phyloP scores from a whole-genome alignment of 1,139 yeast genomes.

The Candida pseudocylindracea region DNA sequence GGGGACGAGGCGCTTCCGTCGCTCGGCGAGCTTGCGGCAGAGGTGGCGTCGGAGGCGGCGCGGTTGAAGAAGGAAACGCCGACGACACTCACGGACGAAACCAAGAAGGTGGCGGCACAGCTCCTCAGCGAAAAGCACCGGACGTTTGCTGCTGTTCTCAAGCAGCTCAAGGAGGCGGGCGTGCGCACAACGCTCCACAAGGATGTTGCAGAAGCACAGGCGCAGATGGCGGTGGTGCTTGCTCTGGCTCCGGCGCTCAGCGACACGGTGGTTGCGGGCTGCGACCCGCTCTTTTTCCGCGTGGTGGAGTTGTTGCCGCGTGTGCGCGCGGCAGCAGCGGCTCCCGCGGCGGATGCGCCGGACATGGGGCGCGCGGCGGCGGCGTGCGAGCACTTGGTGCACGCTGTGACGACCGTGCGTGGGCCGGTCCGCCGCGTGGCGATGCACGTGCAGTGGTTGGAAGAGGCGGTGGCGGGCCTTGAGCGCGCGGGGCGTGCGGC shows the following conservation, averaged over 20 bases:
- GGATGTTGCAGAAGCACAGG: slow-evolving; percentile 40
- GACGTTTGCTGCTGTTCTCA: slow-evolving; percentile 27
- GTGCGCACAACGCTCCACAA: slow-evolving; percentile 54
- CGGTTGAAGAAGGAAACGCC: slow-evolving; percentile 64
- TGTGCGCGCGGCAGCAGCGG: slow-evolving; percentile 39
- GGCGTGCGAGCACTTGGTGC: slow-evolving; percentile 52
- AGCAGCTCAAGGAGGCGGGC: slow-evolving; percentile 49
- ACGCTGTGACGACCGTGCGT: background rate
- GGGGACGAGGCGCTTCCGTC: slow-evolving; percentile 13
- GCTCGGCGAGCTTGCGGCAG: slow-evolving; percentile 29
- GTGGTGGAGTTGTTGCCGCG: slow-evolving; percentile 66
- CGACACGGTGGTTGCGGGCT: slow-evolving; percentile 14
- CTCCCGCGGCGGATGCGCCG: slow-evolving; percentile 56
- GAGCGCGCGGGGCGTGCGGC: background rate
- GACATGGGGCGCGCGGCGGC: slow-evolving; percentile 67
- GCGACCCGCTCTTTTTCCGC: slow-evolving; percentile 43
- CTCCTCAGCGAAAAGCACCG: slow-evolving; percentile 65
- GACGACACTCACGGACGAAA: slow-evolving; percentile 38
- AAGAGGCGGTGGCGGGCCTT: no score
- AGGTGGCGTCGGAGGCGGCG: slow-evolving; percentile 33
- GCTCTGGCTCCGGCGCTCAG: slow-evolving; percentile 30
- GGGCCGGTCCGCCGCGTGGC: background rate
- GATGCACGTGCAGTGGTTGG: no score
- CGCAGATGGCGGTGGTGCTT: slow-evolving; percentile 39
- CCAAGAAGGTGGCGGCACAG: slow-evolving; percentile 49